Conservation (phyloP, 805 yeast species). For the Starmerella riodocensis region DNA sequence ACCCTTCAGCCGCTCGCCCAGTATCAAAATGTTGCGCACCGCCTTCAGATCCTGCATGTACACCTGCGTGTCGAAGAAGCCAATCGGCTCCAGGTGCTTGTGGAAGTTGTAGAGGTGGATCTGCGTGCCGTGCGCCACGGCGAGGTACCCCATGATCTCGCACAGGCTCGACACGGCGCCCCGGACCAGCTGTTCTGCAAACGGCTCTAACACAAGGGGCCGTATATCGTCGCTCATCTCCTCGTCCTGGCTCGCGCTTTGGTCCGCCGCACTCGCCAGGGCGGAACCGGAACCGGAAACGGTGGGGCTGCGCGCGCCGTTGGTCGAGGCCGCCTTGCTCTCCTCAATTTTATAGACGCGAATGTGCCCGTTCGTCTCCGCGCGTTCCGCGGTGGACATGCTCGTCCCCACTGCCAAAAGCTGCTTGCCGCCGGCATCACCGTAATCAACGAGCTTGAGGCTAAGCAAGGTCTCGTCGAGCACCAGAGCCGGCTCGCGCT, state of each 20-base stretch:
- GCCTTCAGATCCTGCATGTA: conserved; percentile 68
- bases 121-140: conserved; percentile 79
- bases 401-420: conserved; percentile 71
- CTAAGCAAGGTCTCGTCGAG: conserved; percentile 13
- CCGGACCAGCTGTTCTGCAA: conserved; percentile 47
- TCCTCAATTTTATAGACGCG: conserved; percentile 33
- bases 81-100: conserved; percentile 80
- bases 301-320: not conserved
- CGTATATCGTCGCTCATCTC: not conserved
- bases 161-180: conserved; percentile 74
- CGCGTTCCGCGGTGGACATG: conserved; percentile 61
- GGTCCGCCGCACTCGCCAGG: not conserved
- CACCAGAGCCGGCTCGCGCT: not conserved
- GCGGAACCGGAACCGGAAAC: not conserved
- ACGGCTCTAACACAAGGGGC: not conserved
- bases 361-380: conserved; percentile 66
- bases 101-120: conserved; percentile 67
- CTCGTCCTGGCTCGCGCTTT: not conserved
- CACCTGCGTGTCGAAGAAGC: conserved; percentile 76
- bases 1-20: conserved; percentile 71
- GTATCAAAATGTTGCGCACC: conserved; percentile 63
- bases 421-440: conserved; percentile 34
- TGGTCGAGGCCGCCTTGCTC: not conserved
- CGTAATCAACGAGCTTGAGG: conserved; percentile 7
- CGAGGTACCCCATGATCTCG: conserved; percentile 70